A percentile compares a stretch with the other conserved stretches of the same genome.
phyloP scores from a whole-genome alignment of 2,329 filamentous ascomycete genomes.

The Scedosporium boydii region DNA sequence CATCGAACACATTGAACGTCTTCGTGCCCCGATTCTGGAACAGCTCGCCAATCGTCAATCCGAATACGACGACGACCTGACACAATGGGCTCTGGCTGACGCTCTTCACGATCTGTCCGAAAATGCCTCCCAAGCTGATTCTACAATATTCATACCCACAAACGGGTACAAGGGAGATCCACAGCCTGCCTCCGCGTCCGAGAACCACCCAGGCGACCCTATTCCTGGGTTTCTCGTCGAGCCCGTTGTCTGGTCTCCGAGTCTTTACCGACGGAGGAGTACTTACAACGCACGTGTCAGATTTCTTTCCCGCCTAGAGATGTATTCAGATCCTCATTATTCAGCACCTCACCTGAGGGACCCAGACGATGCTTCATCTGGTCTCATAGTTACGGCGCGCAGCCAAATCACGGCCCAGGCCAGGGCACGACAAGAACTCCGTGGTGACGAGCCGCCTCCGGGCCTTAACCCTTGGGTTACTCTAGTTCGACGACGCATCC shows the following conservation, averaged over 20 bases:
- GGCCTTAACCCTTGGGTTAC: neutral
- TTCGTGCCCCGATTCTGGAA: constrained; percentile 11
- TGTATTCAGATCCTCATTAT: neutral
- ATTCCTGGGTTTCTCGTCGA: neutral
- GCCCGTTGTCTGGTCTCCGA: neutral
- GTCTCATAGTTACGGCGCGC: neutral
- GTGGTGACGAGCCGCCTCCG: neutral
- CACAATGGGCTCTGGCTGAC: neutral
- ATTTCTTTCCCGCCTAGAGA: neutral
- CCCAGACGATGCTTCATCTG: neutral
- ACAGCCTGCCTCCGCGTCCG: neutral
- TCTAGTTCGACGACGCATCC: neutral
- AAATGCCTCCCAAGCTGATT: neutral
- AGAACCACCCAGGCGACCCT: neutral
- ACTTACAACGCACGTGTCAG: neutral
- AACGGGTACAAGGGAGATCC: neutral
- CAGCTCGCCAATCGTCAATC: neutral
- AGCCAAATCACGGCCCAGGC: neutral
- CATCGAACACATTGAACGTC: constrained; percentile 13
- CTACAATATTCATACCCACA: neutral
- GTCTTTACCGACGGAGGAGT: neutral
- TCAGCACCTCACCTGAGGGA: neutral
- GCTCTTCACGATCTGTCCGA: neutral
- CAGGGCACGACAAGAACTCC: neutral
- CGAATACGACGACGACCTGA: neutral